Evolutionary conservation across 495 filamentous ascomycete species (phyloP), one percentile per base, ranked within the genome.

Genomic region (Cryomyces minteri): DNA sequence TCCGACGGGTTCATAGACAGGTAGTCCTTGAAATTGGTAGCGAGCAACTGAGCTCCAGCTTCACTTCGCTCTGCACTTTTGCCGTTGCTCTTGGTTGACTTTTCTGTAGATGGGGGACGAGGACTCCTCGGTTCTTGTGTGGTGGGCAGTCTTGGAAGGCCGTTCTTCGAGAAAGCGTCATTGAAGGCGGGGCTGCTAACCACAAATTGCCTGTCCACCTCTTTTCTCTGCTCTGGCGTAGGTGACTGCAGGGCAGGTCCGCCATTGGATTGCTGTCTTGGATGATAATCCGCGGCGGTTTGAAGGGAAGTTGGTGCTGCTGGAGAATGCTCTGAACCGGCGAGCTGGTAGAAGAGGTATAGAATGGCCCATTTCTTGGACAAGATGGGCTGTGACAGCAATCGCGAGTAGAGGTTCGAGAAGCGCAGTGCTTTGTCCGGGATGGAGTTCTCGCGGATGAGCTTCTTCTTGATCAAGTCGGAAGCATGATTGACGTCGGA

Each of bases 321-420:
- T 37, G 34, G 8, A 37, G 34, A 12, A 37, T 9, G 34, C 28
- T 12, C 28, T 2, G 40, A 41, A 18, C 73, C 69, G 0, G 79
- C 76, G 49, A 98, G 69, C 51, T 82, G 80, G 55, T 86, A 80
- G 18, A 99, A 75, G 39, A 99, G 72, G 57, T 88, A 86, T 5
- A 99, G 68, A 51, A 95, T 93, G 3, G 82, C 86, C 86, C 88
- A 95, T 73, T 96, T 99, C 60, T 94, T 81, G 53, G 78, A 79
- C 31, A 99, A 68, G 2, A 96, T 88, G 4, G 88, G 88, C 52
- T 92, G 79, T 29, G 86, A 81, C 14, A 94, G 67, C 28, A 99
- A 73, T 36, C 82, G 72, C 34, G 84, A 82, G 64, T 88, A 93
- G 41, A 96, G 70, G 57, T 90, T 85, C 11, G 82, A 80, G 62